Conservation (phyloP, 306 rosid species). For the Castanopsis chinensis region DNA sequence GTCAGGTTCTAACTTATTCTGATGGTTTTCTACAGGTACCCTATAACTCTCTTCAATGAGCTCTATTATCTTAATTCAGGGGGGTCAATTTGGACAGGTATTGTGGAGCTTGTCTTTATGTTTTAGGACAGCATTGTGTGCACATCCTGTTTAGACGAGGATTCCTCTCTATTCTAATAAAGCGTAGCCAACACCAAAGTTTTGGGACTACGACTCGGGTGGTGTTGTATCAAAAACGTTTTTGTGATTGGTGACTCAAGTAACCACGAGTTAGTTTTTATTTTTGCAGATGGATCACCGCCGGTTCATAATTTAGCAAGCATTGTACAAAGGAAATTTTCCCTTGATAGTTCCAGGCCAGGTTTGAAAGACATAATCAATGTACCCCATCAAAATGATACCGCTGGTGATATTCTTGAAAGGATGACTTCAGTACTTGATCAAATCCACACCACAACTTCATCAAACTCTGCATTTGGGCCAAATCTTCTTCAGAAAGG, state of each 20-base stretch:
- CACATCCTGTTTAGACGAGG: too few species aligned
- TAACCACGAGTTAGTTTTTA: neutral
- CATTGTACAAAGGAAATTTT: conserved; percentile 58
- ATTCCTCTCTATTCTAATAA: too few species aligned
- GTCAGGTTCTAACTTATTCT: conserved; percentile 22
- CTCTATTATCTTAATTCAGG: conserved; percentile 90
- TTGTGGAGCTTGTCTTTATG: neutral
- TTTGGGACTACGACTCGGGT: too few species aligned
- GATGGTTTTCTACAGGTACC: conserved; percentile 65
- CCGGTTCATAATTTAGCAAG: conserved; percentile 52
- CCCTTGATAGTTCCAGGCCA: conserved; percentile 55
- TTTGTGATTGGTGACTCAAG: neutral
- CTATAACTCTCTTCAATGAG: conserved; percentile 85
- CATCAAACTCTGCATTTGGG: conserved; percentile 77
- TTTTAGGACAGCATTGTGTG: too few species aligned
- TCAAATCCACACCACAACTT: conserved; percentile 44
- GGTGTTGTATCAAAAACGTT: neutral
- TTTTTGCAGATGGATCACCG: conserved; percentile 69
- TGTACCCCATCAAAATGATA: conserved; percentile 45
- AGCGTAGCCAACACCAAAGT: too few species aligned
- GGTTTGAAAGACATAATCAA: conserved; percentile 34
- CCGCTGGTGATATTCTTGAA: conserved; percentile 75
- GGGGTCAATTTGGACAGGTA: conserved; percentile 97
- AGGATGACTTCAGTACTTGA: conserved; percentile 65
- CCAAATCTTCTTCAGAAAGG: conserved; percentile 79